phyloP scores from a whole-genome alignment of 768 basidiomycete species.

The Calocera cornea region DNA sequence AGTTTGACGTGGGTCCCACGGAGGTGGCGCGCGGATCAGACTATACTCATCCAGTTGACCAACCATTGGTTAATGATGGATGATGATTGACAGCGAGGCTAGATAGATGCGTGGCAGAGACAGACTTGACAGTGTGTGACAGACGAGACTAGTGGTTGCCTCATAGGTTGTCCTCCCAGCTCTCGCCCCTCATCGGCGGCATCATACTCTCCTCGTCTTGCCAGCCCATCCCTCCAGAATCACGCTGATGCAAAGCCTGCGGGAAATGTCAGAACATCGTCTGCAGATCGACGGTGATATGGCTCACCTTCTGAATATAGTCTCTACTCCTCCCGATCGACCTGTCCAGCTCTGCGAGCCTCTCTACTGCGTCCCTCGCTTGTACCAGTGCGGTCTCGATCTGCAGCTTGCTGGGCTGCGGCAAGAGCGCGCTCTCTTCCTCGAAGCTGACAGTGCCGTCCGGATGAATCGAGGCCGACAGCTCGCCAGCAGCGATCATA shows the following conservation, averaged over 20 bases:
- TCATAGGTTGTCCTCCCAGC: background rate
- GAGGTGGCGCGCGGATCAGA: too few relatives aligned
- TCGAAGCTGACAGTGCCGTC: slow-evolving; percentile 63
- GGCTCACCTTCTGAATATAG: slow-evolving; percentile 54
- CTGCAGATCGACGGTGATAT: background rate
- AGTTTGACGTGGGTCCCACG: too few relatives aligned
- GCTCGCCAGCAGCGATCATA: slow-evolving; percentile 65
- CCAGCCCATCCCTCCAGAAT: slow-evolving; percentile 4
- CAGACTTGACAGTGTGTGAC: too few relatives aligned
- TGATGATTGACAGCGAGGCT: too few relatives aligned
- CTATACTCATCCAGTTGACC: too few relatives aligned
- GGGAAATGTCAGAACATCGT: background rate
- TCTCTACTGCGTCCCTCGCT: slow-evolving; percentile 41
- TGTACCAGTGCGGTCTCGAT: slow-evolving; percentile 45
- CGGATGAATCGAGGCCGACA: slow-evolving; percentile 52
- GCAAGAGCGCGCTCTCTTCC: slow-evolving; percentile 34
- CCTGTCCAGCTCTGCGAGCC: slow-evolving; percentile 39
- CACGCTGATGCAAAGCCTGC: background rate
- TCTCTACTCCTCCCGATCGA: slow-evolving; percentile 53
- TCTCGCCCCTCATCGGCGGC: background rate
- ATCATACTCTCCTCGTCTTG: background rate
- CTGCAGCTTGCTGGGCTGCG: slow-evolving; percentile 44
- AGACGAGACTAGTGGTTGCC: too few relatives aligned
- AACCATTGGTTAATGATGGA: too few relatives aligned
- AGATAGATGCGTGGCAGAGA: too few relatives aligned